phyloP scores from a whole-genome alignment of 129 eudicot genomes.

The Escallonia herrerae region DNA sequence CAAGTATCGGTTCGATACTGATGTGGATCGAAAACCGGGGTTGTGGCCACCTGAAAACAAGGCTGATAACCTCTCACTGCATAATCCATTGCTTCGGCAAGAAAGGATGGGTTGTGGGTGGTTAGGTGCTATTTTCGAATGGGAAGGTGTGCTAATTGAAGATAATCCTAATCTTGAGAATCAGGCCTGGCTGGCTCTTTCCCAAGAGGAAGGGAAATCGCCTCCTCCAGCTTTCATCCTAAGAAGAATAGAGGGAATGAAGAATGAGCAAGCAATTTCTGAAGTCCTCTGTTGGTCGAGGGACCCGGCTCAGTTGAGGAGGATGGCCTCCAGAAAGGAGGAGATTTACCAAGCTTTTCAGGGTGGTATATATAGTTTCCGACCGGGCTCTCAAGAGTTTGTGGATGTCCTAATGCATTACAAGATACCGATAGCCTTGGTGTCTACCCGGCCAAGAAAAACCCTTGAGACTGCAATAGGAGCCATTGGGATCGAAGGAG shows the following conservation, averaged over 20 bases:
- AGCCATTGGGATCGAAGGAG: constrained; percentile 67
- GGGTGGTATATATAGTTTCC: constrained; percentile 65
- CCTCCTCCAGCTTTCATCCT: constrained; percentile 65
- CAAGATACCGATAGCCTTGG: constrained; percentile 92
- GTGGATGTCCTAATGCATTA: constrained; percentile 49
- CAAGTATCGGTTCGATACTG: constrained; percentile 25
- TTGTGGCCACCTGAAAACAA: constrained; percentile 83
- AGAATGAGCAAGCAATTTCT: constrained; percentile 89
- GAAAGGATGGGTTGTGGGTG: constrained; percentile 97
- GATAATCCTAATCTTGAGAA: constrained; percentile 81
- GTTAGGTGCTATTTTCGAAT: constrained; percentile 92
- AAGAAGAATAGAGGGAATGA: constrained; percentile 82
- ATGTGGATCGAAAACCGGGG: constrained; percentile 40
- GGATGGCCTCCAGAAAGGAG: constrained; percentile 73
- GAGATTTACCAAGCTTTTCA: constrained; percentile 66
- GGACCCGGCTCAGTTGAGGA: constrained; percentile 54
- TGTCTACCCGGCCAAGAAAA: constrained; percentile 79
- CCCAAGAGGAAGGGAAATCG: constrained; percentile 78
- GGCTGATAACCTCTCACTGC: constrained; percentile 65
- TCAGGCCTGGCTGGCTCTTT: constrained; percentile 74
- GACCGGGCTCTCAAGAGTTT: constrained; percentile 74
- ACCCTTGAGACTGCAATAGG: constrained; percentile 56
- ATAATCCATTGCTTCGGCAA: constrained; percentile 75
- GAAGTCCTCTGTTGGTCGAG: constrained; percentile 97
- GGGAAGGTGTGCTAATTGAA: constrained; percentile 91